Conservation (phyloP, 1,139 yeast genomes). For the Kluyveromyces sp. region DNA sequence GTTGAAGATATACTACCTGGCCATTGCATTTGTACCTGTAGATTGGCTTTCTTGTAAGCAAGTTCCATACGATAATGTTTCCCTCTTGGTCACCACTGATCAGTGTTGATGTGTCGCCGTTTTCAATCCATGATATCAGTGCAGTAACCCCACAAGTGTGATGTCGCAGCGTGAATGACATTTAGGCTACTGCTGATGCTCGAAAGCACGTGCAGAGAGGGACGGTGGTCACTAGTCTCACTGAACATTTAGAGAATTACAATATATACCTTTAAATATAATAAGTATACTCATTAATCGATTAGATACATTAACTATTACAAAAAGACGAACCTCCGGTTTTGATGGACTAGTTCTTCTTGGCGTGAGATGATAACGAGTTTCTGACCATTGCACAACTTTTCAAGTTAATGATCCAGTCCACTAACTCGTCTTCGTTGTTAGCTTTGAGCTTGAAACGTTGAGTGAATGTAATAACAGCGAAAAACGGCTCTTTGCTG, state of each 20-base stretch:
- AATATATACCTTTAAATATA: neutral
- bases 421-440: slow-evolving; percentile 20
- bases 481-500: slow-evolving; percentile 15
- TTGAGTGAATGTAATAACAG: slow-evolving; percentile 17
- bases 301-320: neutral
- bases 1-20: slow-evolving; percentile 17
- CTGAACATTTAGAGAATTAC: neutral
- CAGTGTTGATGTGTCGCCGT: slow-evolving; percentile 13
- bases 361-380: slow-evolving; percentile 3
- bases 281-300: neutral
- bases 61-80: slow-evolving; percentile 23
- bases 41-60: slow-evolving; percentile 25
- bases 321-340: neutral
- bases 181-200: neutral
- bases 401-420: slow-evolving; percentile 23
- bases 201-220: too few relatives aligned
- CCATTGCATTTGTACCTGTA: slow-evolving; percentile 9
- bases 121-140: slow-evolving; percentile 2
- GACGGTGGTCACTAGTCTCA: too few relatives aligned
- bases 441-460: slow-evolving; percentile 18
- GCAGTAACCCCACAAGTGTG: slow-evolving; percentile 10
- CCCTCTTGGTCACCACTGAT: slow-evolving; percentile 28
- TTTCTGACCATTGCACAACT: slow-evolving; percentile 18
- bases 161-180: slow-evolving; percentile 10
- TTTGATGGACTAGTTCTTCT: slow-evolving; percentile 4